Evolutionary conservation across 495 filamentous ascomycete species (phyloP).

Genomic region (Cudoniella acicularis): DNA sequence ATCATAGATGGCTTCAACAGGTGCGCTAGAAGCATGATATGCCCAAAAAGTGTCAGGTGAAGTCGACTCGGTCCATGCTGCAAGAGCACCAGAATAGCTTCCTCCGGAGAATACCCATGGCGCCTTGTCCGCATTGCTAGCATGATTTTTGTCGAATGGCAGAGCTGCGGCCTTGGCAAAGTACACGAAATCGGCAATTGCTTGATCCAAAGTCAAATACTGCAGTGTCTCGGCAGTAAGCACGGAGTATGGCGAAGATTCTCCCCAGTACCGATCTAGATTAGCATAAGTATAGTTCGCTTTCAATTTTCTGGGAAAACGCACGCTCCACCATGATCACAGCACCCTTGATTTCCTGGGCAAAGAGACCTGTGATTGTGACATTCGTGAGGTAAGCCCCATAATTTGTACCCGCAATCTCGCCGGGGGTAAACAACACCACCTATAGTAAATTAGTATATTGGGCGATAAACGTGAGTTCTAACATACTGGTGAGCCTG

Average conservation of each 20-base stretch:
- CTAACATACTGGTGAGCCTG: conserved; percentile 47
- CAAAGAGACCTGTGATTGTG: conserved; percentile 47
- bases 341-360: conserved; percentile 52
- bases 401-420: conserved; percentile 48
- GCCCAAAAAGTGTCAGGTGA: conserved; percentile 66
- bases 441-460: conserved; percentile 30
- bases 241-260: conserved; percentile 53
- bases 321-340: conserved; percentile 55
- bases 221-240: conserved; percentile 55
- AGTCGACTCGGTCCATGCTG: conserved; percentile 57
- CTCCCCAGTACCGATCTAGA: conserved; percentile 58
- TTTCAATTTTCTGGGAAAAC: too few relatives aligned
- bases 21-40: conserved; percentile 59
- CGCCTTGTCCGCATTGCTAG: conserved; percentile 49
- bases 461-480: background rate
- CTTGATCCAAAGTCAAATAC: conserved; percentile 59
- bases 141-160: conserved; percentile 52
- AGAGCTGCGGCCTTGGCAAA: conserved; percentile 57
- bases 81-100: conserved; percentile 61
- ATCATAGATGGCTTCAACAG: conserved; percentile 58
- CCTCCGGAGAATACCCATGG: conserved; percentile 65
- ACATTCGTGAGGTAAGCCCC: conserved; percentile 46
- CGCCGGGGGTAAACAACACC: conserved; percentile 57
- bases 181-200: conserved; percentile 57
- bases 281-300: background rate